Percentiles rank a stretch among this genome's conserved stretches.
Conservation (phyloP, 805 yeast genomes). For the Wickerhamiella azymoides region DNA sequence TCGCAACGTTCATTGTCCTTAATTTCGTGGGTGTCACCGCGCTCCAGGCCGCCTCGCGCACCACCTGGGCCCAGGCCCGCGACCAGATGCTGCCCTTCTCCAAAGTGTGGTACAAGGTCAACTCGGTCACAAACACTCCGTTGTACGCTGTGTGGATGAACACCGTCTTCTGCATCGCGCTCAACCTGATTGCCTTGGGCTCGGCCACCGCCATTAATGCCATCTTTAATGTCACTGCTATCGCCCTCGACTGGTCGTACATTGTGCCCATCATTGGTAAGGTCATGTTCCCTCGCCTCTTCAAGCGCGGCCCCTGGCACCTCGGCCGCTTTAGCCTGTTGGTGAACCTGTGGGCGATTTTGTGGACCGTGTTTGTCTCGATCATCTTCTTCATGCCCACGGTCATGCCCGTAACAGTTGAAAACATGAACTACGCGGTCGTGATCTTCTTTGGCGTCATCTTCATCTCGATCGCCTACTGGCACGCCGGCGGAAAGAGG, state of each 20-base stretch:
- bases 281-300: conserved; percentile 40
- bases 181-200: conserved; percentile 48
- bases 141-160: conserved; percentile 47
- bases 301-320: conserved; percentile 55
- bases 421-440: conserved; percentile 22
- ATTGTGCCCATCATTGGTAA: conserved; percentile 48
- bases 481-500: conserved; percentile 18
- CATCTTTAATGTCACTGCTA: conserved; percentile 60
- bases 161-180: conserved; percentile 34
- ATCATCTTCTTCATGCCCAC: conserved; percentile 21
- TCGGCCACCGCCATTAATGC: conserved; percentile 49
- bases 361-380: conserved; percentile 19
- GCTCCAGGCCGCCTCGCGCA: conserved; percentile 52
- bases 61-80: conserved; percentile 64
- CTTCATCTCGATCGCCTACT: conserved; percentile 13
- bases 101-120: conserved; percentile 34
- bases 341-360: conserved; percentile 15
- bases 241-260: conserved; percentile 53
- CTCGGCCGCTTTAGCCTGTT: conserved; percentile 32
- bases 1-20: conserved; percentile 45
- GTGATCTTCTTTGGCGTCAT: conserved; percentile 19
- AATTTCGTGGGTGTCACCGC: conserved; percentile 53
- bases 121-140: conserved; percentile 43
- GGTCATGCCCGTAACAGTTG: conserved; percentile 18
- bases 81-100: conserved; percentile 61